Evolutionary conservation across 2,329 filamentous ascomycete genomes (phyloP), one percentile per base, ranked within the genome.

Genomic region (Botryotinia convoluta): DNA sequence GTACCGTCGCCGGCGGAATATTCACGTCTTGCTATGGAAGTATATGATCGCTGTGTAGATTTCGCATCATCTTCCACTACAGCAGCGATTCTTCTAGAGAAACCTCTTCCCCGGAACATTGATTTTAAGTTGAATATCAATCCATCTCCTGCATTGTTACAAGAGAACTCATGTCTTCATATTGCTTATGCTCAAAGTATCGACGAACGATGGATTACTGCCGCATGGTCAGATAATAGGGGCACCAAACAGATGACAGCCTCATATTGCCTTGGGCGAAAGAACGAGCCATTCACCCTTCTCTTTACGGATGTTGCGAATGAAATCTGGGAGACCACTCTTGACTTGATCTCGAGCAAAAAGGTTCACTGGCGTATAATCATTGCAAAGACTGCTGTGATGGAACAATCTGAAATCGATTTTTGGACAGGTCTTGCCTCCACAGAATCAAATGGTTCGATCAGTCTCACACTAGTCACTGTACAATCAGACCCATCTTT

Each of bases 81-180:
- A 0, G 91, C 93, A 3, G 90, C 92, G 0, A 89, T 96, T 72
- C 86, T 92, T 74, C 85, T 97, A 1, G 93, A 94, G 79, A 88
- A 91, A 76, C 84, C 89, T 0, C 83, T 92, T 6, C 92, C 93
- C 18, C 89, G 91, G 39, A 86, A 85, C 42, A 92, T 97, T 70
- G 92, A 93, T 68, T 96, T 97, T 82, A 92, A 93, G 80, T 83
- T 95, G 3, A 87, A 85, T 1, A 82, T 88, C 0, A 89, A 88
- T 22, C 91, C 92, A 3, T 93, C 92, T 0, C 87, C 89, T 29
- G 92, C 93, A 29, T 84, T 95, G 9, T 84, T 96, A 71, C 89
- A 92, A 72, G 93, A 96, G 80, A 93, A 94, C 76, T 92, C 90
- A 0, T 92, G 92, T 78, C 89, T 97, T 44, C 93, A 97, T 80